These are phyloP conservation scores for Eimeria mitis DNA, from an alignment of 169 alveolate genomes.

Conservation along the genomic window DNA sequence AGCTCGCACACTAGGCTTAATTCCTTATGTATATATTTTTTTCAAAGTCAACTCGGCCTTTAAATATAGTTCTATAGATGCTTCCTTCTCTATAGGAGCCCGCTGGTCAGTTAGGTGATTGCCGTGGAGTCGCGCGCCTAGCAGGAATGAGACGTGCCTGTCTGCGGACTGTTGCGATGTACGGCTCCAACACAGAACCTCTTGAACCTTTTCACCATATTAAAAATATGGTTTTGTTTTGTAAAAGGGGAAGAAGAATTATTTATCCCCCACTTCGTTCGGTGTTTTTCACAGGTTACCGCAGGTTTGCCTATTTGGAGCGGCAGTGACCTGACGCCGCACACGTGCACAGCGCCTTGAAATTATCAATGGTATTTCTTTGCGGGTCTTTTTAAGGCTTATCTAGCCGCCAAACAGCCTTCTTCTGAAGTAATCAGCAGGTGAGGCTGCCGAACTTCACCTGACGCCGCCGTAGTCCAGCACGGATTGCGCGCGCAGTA, in stretches of 20 bases:
- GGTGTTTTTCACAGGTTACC: conserved; percentile 18
- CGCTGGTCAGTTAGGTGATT: conserved; percentile 13
- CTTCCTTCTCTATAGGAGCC: not conserved
- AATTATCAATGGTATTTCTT: conserved; percentile 1
- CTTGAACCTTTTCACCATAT: not conserved
- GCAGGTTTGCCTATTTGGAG: not conserved
- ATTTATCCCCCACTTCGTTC: not conserved
- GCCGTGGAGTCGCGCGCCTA: not conserved
- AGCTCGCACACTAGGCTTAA: not conserved
- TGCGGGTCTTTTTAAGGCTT: not conserved
- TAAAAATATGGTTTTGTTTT: conserved; percentile 30
- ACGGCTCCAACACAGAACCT: not conserved
- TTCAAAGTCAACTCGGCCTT: not conserved
- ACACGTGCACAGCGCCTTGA: not conserved
- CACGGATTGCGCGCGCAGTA: not conserved
- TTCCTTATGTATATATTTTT: not conserved
- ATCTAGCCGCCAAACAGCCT: not conserved
- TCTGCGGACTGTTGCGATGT: not conserved
- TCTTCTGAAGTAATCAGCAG: not conserved
- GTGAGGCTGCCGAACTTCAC: not conserved
- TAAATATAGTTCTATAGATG: not conserved
- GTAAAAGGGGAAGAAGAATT: conserved; percentile 1
- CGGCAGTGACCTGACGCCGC: conserved; percentile 56
- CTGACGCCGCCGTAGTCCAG: not conserved
- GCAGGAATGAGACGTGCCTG: conserved; percentile 35